phyloP scores from a whole-genome alignment of 768 basidiomycete genomes.

The Suillus weaverae region DNA sequence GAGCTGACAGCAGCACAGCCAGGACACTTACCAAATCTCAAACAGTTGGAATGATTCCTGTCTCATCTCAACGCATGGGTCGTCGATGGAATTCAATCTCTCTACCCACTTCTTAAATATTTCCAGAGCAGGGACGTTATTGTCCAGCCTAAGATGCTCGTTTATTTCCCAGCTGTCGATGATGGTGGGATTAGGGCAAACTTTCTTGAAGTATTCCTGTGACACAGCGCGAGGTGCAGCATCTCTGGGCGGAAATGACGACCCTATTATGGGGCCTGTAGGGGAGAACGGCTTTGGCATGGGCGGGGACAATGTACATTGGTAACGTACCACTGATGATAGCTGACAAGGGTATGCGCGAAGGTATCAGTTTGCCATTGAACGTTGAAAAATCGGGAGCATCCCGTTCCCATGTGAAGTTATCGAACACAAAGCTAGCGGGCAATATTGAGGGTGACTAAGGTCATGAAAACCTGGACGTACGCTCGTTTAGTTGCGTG shows the following conservation, averaged over 20 bases:
- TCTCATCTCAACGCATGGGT: slow-evolving; percentile 51
- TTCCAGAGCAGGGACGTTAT: slow-evolving; percentile 31
- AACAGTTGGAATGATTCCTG: slow-evolving; percentile 43
- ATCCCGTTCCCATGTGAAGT: slow-evolving; percentile 54
- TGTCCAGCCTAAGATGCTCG: slow-evolving; percentile 17
- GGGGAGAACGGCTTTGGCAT: not conserved
- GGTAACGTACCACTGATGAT: slow-evolving; percentile 46
- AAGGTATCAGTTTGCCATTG: slow-evolving; percentile 52
- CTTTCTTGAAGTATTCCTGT: slow-evolving; percentile 42
- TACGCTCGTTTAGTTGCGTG: slow-evolving; percentile 49
- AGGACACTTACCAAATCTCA: slow-evolving; percentile 47
- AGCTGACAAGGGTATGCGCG: slow-evolving; percentile 54
- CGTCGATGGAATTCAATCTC: slow-evolving; percentile 41
- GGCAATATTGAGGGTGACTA: not conserved
- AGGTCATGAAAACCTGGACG: slow-evolving; percentile 20
- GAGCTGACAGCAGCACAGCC: not conserved
- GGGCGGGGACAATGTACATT: not conserved
- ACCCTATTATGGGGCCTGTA: slow-evolving; percentile 46
- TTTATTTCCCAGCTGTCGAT: slow-evolving; percentile 30
- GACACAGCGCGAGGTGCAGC: slow-evolving; percentile 46
- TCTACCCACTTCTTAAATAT: slow-evolving; percentile 48
- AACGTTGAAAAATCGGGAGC: slow-evolving; percentile 44
- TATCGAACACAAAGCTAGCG: slow-evolving; percentile 54
- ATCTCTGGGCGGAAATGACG: slow-evolving; percentile 35
- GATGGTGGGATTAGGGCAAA: slow-evolving; percentile 45